These are phyloP conservation scores for Phytophthora meadii DNA, from an alignment of 352 stramenopile species.

Conservation along the genomic window DNA sequence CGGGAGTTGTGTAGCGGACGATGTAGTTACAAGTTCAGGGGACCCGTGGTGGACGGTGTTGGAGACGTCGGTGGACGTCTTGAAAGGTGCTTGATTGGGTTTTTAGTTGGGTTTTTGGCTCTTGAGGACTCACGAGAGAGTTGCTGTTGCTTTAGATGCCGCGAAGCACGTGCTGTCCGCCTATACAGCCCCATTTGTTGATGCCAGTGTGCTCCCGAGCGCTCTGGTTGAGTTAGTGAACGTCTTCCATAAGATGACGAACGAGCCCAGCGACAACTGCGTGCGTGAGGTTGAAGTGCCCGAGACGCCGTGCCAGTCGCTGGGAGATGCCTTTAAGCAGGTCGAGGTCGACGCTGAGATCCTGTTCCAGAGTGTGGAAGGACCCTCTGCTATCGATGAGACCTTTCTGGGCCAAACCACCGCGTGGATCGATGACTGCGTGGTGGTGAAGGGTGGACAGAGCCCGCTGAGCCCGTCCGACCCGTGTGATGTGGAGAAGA, in stretches of 20 bases:
- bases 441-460: constrained; percentile 20
- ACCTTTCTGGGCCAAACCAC: constrained; percentile 31
- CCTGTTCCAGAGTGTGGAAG: constrained; percentile 22
- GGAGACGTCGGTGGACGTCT: constrained; percentile 29
- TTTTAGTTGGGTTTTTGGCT: constrained; percentile 1
- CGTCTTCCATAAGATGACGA: constrained; percentile 30
- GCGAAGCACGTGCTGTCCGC: constrained; percentile 36
- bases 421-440: constrained; percentile 32
- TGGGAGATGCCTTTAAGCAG: constrained; percentile 24
- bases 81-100: constrained; percentile 39
- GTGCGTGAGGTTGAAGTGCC: constrained; percentile 14
- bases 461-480: constrained; percentile 24
- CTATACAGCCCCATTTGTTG: constrained; percentile 35
- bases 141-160: constrained; percentile 26
- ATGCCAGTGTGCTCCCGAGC: constrained; percentile 23
- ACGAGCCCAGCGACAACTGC: constrained; percentile 21
- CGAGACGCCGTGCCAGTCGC: constrained; percentile 8
- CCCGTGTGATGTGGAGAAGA: constrained; percentile 24
- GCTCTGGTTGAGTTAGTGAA: constrained; percentile 30
- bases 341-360: constrained; percentile 30
- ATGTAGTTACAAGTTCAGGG: constrained; percentile 20
- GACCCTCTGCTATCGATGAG: constrained; percentile 9
- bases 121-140: constrained; percentile 23
- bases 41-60: constrained; percentile 46
- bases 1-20: constrained; percentile 30